Base-by-base conservation (phyloP, 352 stramenopile genomes). In the Ophiocytium majus region DNA sequence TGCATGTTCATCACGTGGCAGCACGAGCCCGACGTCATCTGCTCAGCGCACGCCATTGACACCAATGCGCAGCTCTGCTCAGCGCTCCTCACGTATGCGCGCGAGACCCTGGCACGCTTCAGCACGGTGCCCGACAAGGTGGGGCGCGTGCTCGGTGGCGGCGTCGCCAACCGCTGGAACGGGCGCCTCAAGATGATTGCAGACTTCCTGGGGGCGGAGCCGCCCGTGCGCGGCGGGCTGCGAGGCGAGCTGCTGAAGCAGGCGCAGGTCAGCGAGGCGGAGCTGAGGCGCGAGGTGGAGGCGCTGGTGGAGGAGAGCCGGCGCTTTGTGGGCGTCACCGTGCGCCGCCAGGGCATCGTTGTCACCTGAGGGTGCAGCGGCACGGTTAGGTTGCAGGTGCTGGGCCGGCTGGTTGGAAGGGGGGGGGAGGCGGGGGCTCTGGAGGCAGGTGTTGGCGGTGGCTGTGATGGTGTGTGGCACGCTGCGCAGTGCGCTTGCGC, bases 141-240 rank as follows among this genome's bases (percentile, higher is more conserved):
- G 10, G 82, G 85, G 66, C 74, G 85, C 34, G 85, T 88, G 19
- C 81, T 88, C 50, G 85, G 64, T 28, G 85, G 85, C 10, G 85
- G 85, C 36, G 85, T 88, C 10, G 85, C 85, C 32, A 88, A 88
- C 76, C 85, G 85, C 63, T 88, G 85, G 85, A 57, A 57, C 43
- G 43, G 43, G 43, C 43, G 43, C 43, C 43, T 57, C 43, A 57
- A 57, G 43, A 14, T 57, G 43, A 57, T 57, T 14, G 43, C 43
- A 14, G 43, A 57, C 43, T 85, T 85, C 64, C 31, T 85, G 81
- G 66, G 71, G 66, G 76, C 57, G 37, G 81, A 85, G 37, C 81
- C 81, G 28, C 63, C 81, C 14, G 75, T 85, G 63, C 81, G 81
- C 10, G 28, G 36, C 31, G 81, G 81, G 23, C 81, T 85, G 17